A percentile compares a stretch with the other conserved stretches of the same genome.
Conservation (phyloP, 345 rosid species). For the Euphorbia peplus region DNA sequence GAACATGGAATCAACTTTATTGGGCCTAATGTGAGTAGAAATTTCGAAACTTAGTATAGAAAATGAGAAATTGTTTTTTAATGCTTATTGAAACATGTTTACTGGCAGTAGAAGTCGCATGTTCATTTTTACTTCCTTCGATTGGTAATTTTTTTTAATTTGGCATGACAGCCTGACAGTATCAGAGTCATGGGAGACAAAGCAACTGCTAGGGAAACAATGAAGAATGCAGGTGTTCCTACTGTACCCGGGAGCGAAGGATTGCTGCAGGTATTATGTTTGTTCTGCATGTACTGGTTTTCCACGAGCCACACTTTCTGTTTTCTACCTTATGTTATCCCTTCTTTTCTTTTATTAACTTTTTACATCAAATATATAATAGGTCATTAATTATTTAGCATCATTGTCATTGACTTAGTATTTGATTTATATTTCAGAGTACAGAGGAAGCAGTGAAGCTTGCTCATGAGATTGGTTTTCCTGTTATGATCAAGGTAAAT, state of each 20-base stretch:
- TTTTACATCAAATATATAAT: neutral
- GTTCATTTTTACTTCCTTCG: neutral
- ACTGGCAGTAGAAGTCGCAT: neutral
- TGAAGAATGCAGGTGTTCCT: conserved; percentile 98
- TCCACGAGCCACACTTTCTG: too few species aligned
- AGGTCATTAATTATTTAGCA: neutral
- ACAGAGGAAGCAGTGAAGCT: conserved; percentile 89
- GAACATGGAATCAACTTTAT: conserved; percentile 93
- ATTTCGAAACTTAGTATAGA: neutral
- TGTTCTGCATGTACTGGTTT: conserved; percentile 3
- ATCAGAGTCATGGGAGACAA: conserved; percentile 98
- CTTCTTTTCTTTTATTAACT: neutral
- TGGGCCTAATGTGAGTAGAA: conserved; percentile 82
- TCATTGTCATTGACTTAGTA: conserved; percentile 1
- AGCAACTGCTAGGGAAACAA: conserved; percentile 96
- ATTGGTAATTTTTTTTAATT: conserved; percentile 3
- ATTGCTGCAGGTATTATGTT: conserved; percentile 58
- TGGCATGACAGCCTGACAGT: conserved; percentile 77
- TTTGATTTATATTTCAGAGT: conserved; percentile 46
- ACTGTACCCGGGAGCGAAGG: conserved; percentile 99
- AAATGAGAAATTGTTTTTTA: neutral
- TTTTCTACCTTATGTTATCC: neutral
- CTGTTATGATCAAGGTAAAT: conserved; percentile 95
- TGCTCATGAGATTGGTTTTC: conserved; percentile 84
- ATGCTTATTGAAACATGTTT: too few species aligned